A percentile compares a stretch with the other conserved stretches of the same genome.
Conservation (phyloP, 768 basidiomycete genomes). For the Naganishia vaughanmartiniae region DNA sequence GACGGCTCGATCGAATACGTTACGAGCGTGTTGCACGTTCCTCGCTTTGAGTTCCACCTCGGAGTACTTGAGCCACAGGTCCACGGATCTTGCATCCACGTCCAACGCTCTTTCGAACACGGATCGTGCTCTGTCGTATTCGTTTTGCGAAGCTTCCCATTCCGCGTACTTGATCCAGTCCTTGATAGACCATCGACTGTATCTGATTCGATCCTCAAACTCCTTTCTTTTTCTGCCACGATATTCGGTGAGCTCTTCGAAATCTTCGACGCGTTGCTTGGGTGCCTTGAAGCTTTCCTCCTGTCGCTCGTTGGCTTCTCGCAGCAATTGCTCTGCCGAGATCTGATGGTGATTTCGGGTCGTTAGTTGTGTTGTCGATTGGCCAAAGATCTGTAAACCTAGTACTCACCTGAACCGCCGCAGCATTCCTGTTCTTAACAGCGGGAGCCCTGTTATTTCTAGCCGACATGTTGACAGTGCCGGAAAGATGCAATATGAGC, state of each 20-base stretch:
- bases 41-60: constrained; percentile 97
- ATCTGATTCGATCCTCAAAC: constrained; percentile 72
- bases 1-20: constrained; percentile 94
- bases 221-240: constrained; percentile 81
- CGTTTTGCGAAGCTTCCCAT: constrained; percentile 88
- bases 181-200: constrained; percentile 48
- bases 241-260: constrained; percentile 77
- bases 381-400: constrained; percentile 58
- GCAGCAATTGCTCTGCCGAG: constrained; percentile 94
- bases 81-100: constrained; percentile 83
- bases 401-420: constrained; percentile 62
- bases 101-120: constrained; percentile 96
- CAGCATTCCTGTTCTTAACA: constrained; percentile 94
- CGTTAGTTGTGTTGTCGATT: no score
- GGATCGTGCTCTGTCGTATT: constrained; percentile 83
- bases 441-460: constrained; percentile 48
- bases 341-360: constrained; percentile 60
- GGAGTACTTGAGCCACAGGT: constrained; percentile 81
- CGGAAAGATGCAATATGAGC: background rate
- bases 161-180: constrained; percentile 59
- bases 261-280: constrained; percentile 92
- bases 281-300: constrained; percentile 88
- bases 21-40: constrained; percentile 94
- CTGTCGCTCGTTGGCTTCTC: constrained; percentile 98
- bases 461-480: constrained; percentile 31